These are phyloP conservation scores for Chlorella vulgaris DNA, from an alignment of 139 green algal genomes.

Conservation along the genomic window DNA sequence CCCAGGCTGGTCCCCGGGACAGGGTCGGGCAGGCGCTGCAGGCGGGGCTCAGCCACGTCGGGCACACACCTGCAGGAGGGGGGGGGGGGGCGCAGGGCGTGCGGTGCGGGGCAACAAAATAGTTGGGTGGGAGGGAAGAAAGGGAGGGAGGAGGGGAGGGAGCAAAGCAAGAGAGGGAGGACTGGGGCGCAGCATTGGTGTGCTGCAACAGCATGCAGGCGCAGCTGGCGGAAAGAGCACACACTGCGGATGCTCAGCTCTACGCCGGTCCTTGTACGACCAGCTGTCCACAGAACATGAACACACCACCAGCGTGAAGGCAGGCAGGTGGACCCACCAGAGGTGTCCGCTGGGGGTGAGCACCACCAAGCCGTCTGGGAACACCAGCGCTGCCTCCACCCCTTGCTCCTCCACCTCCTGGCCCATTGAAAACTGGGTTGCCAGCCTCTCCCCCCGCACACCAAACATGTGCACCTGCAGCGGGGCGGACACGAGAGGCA, in stretches of 20 bases:
- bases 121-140: too few relatives aligned
- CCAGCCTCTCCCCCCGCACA: constrained; percentile 54
- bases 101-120: too few relatives aligned
- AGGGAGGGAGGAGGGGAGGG: too few relatives aligned
- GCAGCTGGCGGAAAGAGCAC: neutral
- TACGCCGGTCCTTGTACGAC: too few relatives aligned
- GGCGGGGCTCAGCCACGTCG: constrained; percentile 53
- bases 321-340: constrained; percentile 24
- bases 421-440: constrained; percentile 66
- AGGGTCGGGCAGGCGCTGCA: constrained; percentile 50
- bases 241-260: too few relatives aligned
- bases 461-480: constrained; percentile 56
- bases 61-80: constrained; percentile 62
- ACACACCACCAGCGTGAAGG: neutral
- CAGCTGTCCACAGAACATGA: neutral
- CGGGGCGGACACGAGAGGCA: too few relatives aligned
- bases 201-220: neutral
- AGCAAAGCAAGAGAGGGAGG: too few relatives aligned
- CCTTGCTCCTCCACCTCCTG: constrained; percentile 57
- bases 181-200: too few relatives aligned
- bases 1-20: too few relatives aligned
- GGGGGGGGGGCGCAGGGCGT: too few relatives aligned
- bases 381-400: constrained; percentile 56
- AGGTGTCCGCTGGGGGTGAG: constrained; percentile 57
- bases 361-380: constrained; percentile 62